Percentiles rank a stretch among this genome's conserved stretches.
These are phyloP conservation scores for Thelonectria rubi DNA, from an alignment of 2,329 filamentous ascomycete species.

Conservation along the genomic window DNA sequence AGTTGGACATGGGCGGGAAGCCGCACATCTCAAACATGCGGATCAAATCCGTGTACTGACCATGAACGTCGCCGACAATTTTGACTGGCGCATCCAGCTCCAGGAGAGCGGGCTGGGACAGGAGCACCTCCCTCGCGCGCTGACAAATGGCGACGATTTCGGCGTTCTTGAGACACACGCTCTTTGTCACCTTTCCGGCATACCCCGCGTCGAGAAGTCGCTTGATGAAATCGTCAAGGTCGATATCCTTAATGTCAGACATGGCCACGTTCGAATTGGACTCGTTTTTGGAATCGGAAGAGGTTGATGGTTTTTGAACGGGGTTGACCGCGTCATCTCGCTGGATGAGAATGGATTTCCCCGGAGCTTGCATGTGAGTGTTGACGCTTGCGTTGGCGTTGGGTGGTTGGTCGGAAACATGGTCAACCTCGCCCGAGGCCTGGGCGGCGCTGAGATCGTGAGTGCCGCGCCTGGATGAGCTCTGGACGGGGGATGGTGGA, in stretches of 20 bases:
- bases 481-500: constrained; percentile 88
- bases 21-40: constrained; percentile 98
- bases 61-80: constrained; percentile 98
- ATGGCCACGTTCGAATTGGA: constrained; percentile 74
- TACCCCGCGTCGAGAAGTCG: constrained; percentile 94
- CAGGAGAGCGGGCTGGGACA: constrained; percentile 90
- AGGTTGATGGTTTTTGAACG: constrained; percentile 56
- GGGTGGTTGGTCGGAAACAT: constrained; percentile 90
- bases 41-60: constrained; percentile 97
- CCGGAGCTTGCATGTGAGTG: constrained; percentile 72
- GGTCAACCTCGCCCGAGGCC: constrained; percentile 88
- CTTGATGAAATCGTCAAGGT: constrained; percentile 97
- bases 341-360: constrained; percentile 89
- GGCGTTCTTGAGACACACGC: constrained; percentile 95
- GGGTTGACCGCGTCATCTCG: constrained; percentile 77
- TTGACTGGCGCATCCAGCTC: constrained; percentile 96
- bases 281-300: constrained; percentile 57
- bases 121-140: constrained; percentile 85
- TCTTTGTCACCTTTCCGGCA: constrained; percentile 96
- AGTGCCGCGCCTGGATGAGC: constrained; percentile 75
- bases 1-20: constrained; percentile 98
- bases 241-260: constrained; percentile 88
- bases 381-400: constrained; percentile 68
- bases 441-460: constrained; percentile 84
- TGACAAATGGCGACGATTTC: constrained; percentile 95